These are phyloP conservation scores for Thinopyrum elongatum DNA, from an alignment of 176 grass and related monocot genomes.

Conservation along the genomic window DNA sequence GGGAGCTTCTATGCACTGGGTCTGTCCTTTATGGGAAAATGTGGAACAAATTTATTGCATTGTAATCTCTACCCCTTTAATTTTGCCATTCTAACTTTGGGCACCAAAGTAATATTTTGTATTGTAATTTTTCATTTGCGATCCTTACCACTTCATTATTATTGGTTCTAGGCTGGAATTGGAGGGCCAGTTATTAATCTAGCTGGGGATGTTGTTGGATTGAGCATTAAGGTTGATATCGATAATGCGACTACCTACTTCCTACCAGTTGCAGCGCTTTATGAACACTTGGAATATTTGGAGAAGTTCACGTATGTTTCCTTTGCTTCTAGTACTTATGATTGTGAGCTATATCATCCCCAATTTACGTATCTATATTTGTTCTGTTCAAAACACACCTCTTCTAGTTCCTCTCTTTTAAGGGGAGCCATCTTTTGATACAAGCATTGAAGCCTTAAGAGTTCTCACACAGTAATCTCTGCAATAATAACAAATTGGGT, in stretches of 20 bases:
- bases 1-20: too few relatives aligned
- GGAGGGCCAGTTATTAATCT: conserved; percentile 16
- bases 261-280: neutral
- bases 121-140: neutral
- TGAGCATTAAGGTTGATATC: too few relatives aligned
- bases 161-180: conserved; percentile 30
- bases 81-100: neutral
- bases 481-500: neutral
- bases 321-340: neutral
- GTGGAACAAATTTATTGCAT: neutral
- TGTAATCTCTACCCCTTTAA: neutral
- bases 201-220: neutral
- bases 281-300: neutral
- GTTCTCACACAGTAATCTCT: neutral
- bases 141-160: neutral
- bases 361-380: neutral
- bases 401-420: neutral
- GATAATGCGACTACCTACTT: neutral
- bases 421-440: neutral
- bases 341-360: too few relatives aligned
- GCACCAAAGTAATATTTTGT: too few relatives aligned
- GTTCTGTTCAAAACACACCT: too few relatives aligned
- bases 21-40: neutral
- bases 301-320: neutral
- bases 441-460: neutral